phyloP scores from a whole-genome alignment of 2,329 filamentous ascomycete species.

The Cadophora sp. region DNA sequence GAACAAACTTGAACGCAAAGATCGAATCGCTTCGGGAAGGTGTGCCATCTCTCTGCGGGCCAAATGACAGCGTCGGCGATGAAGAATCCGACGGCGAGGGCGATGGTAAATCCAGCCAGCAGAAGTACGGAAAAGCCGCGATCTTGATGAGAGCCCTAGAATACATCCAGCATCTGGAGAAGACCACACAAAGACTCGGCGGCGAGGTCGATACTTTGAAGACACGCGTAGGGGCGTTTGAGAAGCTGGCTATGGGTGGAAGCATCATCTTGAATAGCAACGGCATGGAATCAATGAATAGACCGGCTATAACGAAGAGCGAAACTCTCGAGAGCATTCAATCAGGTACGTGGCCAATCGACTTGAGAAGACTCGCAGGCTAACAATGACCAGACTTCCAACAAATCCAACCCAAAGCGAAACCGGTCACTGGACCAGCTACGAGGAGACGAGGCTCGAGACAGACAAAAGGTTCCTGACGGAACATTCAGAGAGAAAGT shows the following conservation, averaged over 20 bases:
- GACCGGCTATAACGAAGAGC: constrained; percentile 10
- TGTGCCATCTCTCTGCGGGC: constrained; percentile 24
- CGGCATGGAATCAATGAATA: constrained; percentile 5
- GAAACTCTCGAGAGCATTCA: constrained; percentile 32
- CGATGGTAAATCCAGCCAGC: constrained; percentile 21
- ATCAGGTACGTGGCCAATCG: constrained; percentile 23
- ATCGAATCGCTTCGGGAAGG: constrained; percentile 30
- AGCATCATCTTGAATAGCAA: constrained; percentile 21
- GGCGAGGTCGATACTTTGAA: constrained; percentile 29
- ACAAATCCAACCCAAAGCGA: constrained; percentile 19
- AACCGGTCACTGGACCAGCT: constrained; percentile 4
- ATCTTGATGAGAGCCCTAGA: constrained; percentile 35
- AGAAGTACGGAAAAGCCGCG: constrained; percentile 38
- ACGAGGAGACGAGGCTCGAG: constrained; percentile 12
- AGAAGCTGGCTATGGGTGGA: constrained; percentile 31
- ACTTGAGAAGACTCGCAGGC: background rate
- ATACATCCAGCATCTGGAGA: constrained; percentile 37
- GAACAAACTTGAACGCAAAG: constrained; percentile 38
- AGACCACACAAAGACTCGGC: constrained; percentile 28
- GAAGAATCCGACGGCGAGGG: constrained; percentile 25
- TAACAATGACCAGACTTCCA: constrained; percentile 20
- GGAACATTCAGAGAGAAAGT: background rate
- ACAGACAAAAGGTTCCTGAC: background rate
- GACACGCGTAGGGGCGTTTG: constrained; percentile 32
- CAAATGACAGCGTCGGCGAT: background rate